Base-by-base conservation (phyloP, 208 protist species). In the Acanthamoeba culbertsoni region DNA sequence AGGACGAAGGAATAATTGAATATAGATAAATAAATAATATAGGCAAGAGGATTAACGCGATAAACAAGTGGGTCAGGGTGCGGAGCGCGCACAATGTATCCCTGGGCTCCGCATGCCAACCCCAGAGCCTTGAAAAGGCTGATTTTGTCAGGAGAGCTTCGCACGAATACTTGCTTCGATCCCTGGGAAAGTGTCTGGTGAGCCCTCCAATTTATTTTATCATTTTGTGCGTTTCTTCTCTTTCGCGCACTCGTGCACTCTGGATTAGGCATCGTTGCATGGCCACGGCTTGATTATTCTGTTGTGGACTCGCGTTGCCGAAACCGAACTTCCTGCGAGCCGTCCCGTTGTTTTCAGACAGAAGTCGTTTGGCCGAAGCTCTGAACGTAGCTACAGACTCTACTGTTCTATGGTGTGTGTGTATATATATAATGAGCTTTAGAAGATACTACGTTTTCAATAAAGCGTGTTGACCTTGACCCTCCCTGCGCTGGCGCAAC, bases 91-190 rank as follows among this genome's bases (percentile, higher is more conserved):
- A 79, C 71, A 7, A 89, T 42, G 28, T 48, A 89, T 10, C 79
- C 79, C 46, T 63, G 55, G 1, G 79, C 46, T 12, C 46, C 79
- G 26, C 79, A 89, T 16, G 79, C 79, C 79, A 65, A 1, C 26
- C 5, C 46, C 16, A 89, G 46, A 8, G 23, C 51, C 79, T 89
- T 89, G 35, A 89, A 46, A 28, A 89, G 46, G 14, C 23, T 45
- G 51, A 40, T 89, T 26, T 89, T 89, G 26, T 43, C 55, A 20
- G 79, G 23, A 18, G 51, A 12, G 46, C 79, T 89, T 6, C 79
- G 79, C 20, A 89, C 55, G 31, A 89, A 89, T 12, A 89, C 8
- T 57, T 89, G 79, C 79, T 89, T 89, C 20, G 79, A 57, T 6
- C 79, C 79, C 79, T 89, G 55, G 28, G 77, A 26, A 42, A 53